Evolutionary conservation across 1,284 basidiomycete species (phyloP).

Genomic region (Apiotrichum brassicae): DNA sequence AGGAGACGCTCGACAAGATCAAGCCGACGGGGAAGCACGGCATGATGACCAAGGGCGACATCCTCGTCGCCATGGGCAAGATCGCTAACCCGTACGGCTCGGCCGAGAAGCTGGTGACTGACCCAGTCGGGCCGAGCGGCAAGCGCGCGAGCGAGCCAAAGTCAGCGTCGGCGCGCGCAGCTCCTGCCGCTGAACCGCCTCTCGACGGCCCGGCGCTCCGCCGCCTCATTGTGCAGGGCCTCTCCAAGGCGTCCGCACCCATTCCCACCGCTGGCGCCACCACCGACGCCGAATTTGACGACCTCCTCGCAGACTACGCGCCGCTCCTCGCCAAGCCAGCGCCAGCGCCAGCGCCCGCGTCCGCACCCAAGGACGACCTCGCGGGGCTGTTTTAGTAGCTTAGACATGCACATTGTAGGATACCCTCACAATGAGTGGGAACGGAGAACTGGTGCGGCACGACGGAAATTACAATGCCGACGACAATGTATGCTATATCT

Average conservation of each 20-base stretch:
- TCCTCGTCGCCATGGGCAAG: conserved; percentile 71
- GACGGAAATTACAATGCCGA: no score
- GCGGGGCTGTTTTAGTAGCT: conserved; percentile 35
- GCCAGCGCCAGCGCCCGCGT: conserved; percentile 22
- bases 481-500: background rate
- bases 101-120: conserved; percentile 60
- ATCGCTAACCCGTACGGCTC: conserved; percentile 59
- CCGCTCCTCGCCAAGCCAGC: conserved; percentile 35
- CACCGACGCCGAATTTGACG: conserved; percentile 39
- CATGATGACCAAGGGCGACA: conserved; percentile 87
- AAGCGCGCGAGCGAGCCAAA: conserved; percentile 28
- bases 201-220: conserved; percentile 66
- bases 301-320: conserved; percentile 40
- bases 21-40: conserved; percentile 71
- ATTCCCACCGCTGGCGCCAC: conserved; percentile 10
- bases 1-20: conserved; percentile 47
- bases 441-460: no score
- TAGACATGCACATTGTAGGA: background rate
- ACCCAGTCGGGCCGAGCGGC: conserved; percentile 38
- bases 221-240: conserved; percentile 62
- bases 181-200: conserved; percentile 39
- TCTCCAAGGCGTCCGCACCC: conserved; percentile 57
- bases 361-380: conserved; percentile 36
- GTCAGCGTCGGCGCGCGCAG: conserved; percentile 12
- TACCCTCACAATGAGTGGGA: no score